Evolutionary conservation across 2,329 filamentous ascomycete species (phyloP).

Genomic region (Talaromyces verruculosus): DNA sequence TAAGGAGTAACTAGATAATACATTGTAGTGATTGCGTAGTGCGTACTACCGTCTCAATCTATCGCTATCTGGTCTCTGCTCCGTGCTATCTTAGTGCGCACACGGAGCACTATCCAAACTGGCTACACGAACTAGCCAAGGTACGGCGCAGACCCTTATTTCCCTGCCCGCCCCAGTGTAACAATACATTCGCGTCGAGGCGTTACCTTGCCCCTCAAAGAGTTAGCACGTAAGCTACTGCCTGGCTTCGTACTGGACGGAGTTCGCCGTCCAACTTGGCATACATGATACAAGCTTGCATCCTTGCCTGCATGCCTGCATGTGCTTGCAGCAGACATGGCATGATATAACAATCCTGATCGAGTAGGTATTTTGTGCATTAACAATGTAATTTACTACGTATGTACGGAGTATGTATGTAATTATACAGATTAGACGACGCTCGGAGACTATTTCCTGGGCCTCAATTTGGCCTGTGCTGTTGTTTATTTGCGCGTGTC

Average conservation of each 20-base stretch:
- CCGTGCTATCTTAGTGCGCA: not conserved
- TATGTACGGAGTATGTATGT: not conserved
- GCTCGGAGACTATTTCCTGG: conserved; percentile 2
- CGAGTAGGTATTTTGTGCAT: no score
- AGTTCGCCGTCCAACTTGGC: not conserved
- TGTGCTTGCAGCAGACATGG: not conserved
- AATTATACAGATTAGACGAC: not conserved
- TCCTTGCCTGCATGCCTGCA: not conserved
- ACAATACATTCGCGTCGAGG: not conserved
- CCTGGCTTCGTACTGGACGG: not conserved
- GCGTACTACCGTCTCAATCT: not conserved
- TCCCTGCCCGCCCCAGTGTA: conserved; percentile 1
- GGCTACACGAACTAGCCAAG: not conserved
- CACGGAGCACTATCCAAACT: no score
- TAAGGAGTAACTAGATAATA: no score
- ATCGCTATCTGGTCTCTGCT: not conserved
- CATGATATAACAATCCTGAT: not conserved
- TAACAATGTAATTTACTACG: not conserved
- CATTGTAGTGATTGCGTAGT: no score
- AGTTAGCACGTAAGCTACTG: not conserved
- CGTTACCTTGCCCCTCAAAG: not conserved
- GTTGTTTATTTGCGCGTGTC: not conserved
- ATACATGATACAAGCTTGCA: not conserved
- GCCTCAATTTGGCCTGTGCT: not conserved
- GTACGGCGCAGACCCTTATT: conserved; percentile 6